Conservation (phyloP, 345 rosid species). For the Eucalyptus erythrocorys region DNA sequence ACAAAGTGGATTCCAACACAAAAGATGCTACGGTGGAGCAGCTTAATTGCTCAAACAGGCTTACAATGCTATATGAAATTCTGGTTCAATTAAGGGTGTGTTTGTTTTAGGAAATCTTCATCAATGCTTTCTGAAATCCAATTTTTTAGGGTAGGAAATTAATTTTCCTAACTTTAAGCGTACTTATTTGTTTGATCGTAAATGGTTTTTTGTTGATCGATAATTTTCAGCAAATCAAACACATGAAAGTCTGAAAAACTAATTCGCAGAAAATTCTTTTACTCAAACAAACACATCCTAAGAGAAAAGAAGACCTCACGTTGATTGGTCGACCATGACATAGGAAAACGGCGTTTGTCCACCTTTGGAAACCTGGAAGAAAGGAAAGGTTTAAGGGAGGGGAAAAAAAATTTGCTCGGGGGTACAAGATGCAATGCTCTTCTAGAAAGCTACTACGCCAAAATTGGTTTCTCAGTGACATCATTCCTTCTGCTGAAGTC, state of each 20-base stretch:
- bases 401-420: neutral
- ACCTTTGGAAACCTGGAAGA: conserved; percentile 52
- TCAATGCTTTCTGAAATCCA: neutral
- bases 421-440: neutral
- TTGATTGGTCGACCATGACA: conserved; percentile 65
- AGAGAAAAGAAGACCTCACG: conserved; percentile 35
- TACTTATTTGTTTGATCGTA: accelerated
- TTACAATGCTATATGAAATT: neutral
- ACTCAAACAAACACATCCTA: neutral
- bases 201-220: neutral
- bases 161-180: neutral
- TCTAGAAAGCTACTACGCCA: neutral
- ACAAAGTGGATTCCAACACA: neutral
- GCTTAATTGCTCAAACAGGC: neutral
- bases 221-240: neutral
- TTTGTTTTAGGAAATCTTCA: neutral
- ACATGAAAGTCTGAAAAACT: neutral
- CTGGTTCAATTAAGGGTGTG: neutral
- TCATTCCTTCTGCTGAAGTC: neutral
- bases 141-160: neutral
- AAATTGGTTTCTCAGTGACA: neutral
- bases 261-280: neutral
- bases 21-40: neutral
- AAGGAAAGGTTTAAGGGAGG: neutral
- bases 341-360: conserved; percentile 87